phyloP scores from a whole-genome alignment of 1,284 basidiomycete species.

The Cystobasidiaceae sp. region DNA sequence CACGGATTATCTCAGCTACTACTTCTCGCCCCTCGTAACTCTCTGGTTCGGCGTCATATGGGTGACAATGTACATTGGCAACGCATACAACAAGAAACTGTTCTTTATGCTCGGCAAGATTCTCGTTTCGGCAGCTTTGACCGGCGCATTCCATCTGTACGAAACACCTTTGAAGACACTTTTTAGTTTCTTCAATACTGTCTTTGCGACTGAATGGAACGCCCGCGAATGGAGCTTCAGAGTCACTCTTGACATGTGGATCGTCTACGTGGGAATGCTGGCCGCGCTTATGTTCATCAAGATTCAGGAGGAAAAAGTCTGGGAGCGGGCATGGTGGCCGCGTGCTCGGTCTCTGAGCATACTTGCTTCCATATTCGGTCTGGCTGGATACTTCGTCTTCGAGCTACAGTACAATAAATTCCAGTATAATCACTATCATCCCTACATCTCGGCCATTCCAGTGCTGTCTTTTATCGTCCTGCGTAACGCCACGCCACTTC shows the following conservation, averaged over 20 bases:
- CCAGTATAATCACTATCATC: constrained; percentile 76
- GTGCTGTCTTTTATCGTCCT: constrained; percentile 67
- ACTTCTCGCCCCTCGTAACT: constrained; percentile 48
- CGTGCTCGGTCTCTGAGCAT: constrained; percentile 53
- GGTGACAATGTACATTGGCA: constrained; percentile 64
- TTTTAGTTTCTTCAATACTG: constrained; percentile 59
- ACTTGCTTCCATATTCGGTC: constrained; percentile 53
- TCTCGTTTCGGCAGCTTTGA: constrained; percentile 56
- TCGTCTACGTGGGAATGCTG: constrained; percentile 80
- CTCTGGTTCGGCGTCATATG: constrained; percentile 81
- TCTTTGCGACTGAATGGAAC: constrained; percentile 74
- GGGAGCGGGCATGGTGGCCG: constrained; percentile 64
- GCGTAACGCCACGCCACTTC: constrained; percentile 64
- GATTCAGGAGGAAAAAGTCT: constrained; percentile 64
- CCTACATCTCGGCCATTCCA: constrained; percentile 73
- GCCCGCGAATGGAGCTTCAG: constrained; percentile 80
- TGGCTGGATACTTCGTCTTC: constrained; percentile 76
- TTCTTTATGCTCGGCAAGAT: constrained; percentile 69
- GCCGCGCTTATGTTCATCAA: constrained; percentile 68
- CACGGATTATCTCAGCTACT: constrained; percentile 65
- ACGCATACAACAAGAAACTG: constrained; percentile 63
- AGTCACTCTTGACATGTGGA: constrained; percentile 76
- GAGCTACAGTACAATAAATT: constrained; percentile 73
- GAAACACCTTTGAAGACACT: constrained; percentile 59
- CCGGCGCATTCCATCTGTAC: constrained; percentile 64